A percentile compares a stretch with the other conserved stretches of the same genome.
Conservation (phyloP, 83 land plant species). For the Picea mariana region DNA sequence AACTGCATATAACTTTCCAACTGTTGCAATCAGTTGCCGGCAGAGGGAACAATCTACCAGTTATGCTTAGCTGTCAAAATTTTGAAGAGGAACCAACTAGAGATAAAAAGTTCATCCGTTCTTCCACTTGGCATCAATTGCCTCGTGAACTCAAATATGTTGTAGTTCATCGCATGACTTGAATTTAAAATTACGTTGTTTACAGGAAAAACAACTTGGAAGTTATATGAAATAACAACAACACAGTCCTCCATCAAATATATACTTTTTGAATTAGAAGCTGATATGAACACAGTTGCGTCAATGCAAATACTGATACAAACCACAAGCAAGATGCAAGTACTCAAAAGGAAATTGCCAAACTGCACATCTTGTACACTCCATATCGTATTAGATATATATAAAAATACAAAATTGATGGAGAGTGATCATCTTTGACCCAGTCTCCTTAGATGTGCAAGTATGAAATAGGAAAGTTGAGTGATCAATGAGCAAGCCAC, state of each 20-base stretch:
- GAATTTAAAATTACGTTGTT: not conserved
- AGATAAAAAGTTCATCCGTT: not conserved
- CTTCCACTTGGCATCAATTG: not conserved
- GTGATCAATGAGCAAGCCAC: too few relatives aligned
- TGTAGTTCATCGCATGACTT: not conserved
- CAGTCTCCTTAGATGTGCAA: too few relatives aligned
- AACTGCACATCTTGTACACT: not conserved
- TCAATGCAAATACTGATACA: too few relatives aligned
- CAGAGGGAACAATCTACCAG: not conserved
- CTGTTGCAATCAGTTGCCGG: not conserved
- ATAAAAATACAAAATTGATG: too few relatives aligned
- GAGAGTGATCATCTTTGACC: too few relatives aligned
- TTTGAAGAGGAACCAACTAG: not conserved
- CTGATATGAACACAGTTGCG: too few relatives aligned
- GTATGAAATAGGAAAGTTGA: too few relatives aligned
- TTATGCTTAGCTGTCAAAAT: not conserved
- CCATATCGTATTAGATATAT: too few relatives aligned
- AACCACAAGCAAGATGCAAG: too few relatives aligned
- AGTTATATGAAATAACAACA: not conserved
- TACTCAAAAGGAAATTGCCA: not conserved
- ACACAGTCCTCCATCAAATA: not conserved
- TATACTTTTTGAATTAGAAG: not conserved
- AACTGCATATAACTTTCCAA: not conserved
- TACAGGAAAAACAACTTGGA: not conserved
- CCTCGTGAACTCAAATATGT: not conserved